These are phyloP conservation scores for Pyricularia pennisetigena DNA, from an alignment of 2,329 filamentous ascomycete species.

Conservation along the genomic window DNA sequence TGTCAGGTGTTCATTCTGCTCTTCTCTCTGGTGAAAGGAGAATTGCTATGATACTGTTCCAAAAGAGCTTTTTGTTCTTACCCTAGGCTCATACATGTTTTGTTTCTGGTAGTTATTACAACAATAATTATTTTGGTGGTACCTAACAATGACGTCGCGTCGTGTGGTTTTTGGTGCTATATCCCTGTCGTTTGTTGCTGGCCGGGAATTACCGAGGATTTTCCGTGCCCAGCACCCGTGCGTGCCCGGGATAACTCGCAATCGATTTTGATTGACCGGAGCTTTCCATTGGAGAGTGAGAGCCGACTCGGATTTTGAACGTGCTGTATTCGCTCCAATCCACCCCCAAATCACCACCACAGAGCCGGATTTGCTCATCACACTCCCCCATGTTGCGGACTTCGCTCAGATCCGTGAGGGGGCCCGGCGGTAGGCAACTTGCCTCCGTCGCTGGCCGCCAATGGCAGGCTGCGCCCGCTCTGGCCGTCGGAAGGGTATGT, in stretches of 20 bases:
- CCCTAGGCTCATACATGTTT: no score
- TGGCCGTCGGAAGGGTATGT: conserved; percentile 28
- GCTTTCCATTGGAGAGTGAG: neutral
- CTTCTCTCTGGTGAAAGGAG: no score
- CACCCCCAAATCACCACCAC: conserved; percentile 16
- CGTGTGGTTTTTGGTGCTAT: neutral
- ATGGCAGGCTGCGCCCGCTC: conserved; percentile 39
- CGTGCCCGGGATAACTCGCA: neutral
- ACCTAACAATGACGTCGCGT: neutral
- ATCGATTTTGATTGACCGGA: neutral
- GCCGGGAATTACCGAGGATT: neutral
- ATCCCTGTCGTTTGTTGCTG: neutral
- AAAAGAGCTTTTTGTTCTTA: no score
- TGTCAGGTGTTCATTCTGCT: no score
- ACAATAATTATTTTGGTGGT: neutral
- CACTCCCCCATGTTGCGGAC: conserved; percentile 58
- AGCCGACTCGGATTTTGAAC: neutral
- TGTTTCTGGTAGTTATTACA: no score
- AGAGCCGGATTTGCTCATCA: conserved; percentile 26
- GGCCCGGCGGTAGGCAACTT: conserved; percentile 44
- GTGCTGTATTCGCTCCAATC: conserved; percentile 1
- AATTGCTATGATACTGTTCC: no score
- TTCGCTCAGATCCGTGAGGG: conserved; percentile 55
- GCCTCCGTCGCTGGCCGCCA: conserved; percentile 44
- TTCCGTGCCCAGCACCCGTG: neutral